A percentile compares a stretch with the other conserved stretches of the same genome.
phyloP scores from a whole-genome alignment of 1,284 basidiomycete genomes.

The Athelia psychrophila region DNA sequence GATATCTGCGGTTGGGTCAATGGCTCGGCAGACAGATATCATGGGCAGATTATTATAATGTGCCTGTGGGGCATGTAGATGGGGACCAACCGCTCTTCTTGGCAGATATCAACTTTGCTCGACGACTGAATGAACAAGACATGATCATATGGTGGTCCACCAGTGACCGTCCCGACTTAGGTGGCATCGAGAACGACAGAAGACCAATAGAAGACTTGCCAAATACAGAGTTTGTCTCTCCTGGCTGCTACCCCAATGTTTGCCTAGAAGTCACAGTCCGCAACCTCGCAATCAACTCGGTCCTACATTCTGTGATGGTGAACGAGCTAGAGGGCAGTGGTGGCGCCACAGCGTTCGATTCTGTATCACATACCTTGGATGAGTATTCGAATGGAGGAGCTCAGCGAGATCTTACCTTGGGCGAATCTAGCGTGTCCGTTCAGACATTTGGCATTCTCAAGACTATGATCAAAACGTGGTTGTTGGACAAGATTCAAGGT shows the following conservation, averaged over 20 bases:
- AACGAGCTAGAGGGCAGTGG: conserved; percentile 97
- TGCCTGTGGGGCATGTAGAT: conserved; percentile 91
- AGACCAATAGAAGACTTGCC: conserved; percentile 78
- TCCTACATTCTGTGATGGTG: conserved; percentile 91
- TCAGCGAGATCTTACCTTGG: conserved; percentile 79
- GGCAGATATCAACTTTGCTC: conserved; percentile 90
- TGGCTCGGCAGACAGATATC: conserved; percentile 85
- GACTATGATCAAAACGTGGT: conserved; percentile 89
- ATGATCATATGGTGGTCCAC: conserved; percentile 97
- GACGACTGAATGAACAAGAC: conserved; percentile 84
- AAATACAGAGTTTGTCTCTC: conserved; percentile 81
- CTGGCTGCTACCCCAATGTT: conserved; percentile 92
- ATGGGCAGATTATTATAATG: conserved; percentile 88
- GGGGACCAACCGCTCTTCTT: conserved; percentile 86
- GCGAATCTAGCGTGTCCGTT: conserved; percentile 90
- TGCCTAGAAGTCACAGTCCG: conserved; percentile 89
- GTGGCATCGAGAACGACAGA: conserved; percentile 89
- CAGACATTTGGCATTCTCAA: conserved; percentile 88
- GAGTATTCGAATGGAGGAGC: conserved; percentile 83
- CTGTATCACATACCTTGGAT: conserved; percentile 87
- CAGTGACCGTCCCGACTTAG: conserved; percentile 87
- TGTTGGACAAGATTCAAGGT: conserved; percentile 80
- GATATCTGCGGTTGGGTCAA: conserved; percentile 76
- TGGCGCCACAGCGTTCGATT: conserved; percentile 91
- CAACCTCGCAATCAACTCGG: conserved; percentile 93